A percentile compares a stretch with the other conserved stretches of the same genome.
Conservation (phyloP, 2,329 filamentous ascomycete species). For the Emmonsia crescens region DNA sequence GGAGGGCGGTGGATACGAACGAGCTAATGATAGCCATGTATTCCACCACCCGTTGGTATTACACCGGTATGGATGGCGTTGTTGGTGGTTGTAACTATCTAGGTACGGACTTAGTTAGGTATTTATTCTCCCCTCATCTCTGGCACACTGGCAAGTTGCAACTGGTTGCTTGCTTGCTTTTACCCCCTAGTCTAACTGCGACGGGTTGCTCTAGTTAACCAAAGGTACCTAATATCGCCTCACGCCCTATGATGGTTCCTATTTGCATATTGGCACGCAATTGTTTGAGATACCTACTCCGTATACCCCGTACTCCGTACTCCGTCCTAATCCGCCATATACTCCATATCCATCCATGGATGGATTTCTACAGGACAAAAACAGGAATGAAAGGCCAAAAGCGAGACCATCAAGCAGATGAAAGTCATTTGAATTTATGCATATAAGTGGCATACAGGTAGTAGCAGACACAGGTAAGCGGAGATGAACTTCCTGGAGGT, state of each 20-base stretch:
- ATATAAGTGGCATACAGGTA: neutral
- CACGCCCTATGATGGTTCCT: neutral
- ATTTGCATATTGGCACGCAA: neutral
- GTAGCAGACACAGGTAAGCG: neutral
- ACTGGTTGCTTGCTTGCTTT: no score
- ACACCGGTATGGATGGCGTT: neutral
- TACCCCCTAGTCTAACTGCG: neutral
- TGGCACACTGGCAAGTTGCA: no score
- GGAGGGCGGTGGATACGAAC: neutral
- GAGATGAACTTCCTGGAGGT: neutral
- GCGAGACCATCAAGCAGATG: neutral
- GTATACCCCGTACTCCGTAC: no score
- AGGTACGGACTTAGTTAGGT: no score
- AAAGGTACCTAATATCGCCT: neutral
- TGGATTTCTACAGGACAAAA: neutral
- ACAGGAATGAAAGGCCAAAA: neutral
- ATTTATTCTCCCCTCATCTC: neutral
- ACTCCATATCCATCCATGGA: no score
- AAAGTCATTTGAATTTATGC: neutral
- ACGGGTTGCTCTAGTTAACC: neutral
- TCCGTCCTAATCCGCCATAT: no score
- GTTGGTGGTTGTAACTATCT: neutral
- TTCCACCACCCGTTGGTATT: neutral
- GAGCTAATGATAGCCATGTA: neutral
- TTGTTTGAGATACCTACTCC: no score